phyloP scores from a whole-genome alignment of 306 rosid species.

The Ceratonia siliqua region DNA sequence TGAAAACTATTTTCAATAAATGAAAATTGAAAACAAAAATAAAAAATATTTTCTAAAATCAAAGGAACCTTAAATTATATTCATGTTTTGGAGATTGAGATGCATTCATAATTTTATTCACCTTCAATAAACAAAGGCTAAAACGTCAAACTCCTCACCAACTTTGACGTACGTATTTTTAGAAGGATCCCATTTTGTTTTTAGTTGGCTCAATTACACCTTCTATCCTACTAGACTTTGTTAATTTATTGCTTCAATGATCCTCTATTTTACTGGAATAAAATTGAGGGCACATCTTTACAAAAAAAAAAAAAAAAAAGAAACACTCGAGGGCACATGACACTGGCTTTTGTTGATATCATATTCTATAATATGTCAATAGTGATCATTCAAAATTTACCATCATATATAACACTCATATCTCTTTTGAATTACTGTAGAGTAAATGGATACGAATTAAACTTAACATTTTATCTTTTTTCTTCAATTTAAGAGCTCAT shows the following conservation, averaged over 20 bases:
- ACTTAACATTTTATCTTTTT: no score
- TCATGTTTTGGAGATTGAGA: background rate
- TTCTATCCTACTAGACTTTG: background rate
- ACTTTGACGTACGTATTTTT: background rate
- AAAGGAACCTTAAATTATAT: no score
- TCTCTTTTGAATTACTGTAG: background rate
- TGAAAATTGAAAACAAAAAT: no score
- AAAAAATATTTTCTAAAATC: no score
- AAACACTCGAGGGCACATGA: no score
- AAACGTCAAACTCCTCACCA: background rate
- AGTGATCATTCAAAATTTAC: no score
- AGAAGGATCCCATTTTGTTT: background rate
- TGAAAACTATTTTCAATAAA: no score
- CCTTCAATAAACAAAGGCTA: background rate
- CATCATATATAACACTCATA: background rate
- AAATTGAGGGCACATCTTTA: background rate
- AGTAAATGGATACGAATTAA: background rate
- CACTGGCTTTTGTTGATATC: no score
- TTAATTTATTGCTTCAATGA: background rate
- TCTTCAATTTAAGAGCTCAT: background rate
- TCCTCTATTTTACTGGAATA: background rate
- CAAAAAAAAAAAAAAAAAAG: no score
- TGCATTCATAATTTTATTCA: background rate
- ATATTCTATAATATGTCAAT: no score
- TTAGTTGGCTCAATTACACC: background rate